Evolutionary conservation across 139 green algal genomes (phyloP).

Genomic region (Chlamydomonas applanata): DNA sequence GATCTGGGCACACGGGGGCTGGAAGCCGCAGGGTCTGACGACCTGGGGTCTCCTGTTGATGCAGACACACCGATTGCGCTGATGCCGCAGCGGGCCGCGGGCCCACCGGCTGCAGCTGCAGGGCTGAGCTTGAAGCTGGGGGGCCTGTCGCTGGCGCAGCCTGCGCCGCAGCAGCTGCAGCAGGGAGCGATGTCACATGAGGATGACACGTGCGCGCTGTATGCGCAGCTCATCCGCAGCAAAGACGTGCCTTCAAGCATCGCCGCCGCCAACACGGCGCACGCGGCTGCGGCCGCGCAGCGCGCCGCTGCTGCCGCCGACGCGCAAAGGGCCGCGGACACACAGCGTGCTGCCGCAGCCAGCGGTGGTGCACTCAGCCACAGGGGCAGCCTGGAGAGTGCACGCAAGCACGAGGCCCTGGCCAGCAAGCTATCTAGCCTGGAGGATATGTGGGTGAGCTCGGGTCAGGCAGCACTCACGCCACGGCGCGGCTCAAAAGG

Average conservation of each 20-base stretch:
- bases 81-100: neutral
- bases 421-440: slow-evolving; percentile 16
- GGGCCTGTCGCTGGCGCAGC: neutral
- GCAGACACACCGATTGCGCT: too few relatives aligned
- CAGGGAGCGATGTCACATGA: neutral
- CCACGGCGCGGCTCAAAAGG: neutral
- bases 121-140: neutral
- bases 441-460: slow-evolving; percentile 25
- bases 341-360: neutral
- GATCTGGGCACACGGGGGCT: too few relatives aligned
- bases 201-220: slow-evolving; percentile 29
- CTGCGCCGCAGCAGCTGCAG: slow-evolving; percentile 9
- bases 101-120: neutral
- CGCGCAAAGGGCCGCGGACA: neutral
- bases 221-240: slow-evolving; percentile 33
- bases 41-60: too few relatives aligned
- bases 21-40: too few relatives aligned
- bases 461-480: slow-evolving; percentile 23
- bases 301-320: neutral
- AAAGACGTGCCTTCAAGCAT: slow-evolving; percentile 16
- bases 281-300: neutral
- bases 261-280: neutral
- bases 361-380: neutral
- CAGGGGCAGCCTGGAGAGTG: neutral
- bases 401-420: slow-evolving; percentile 9